Percentiles rank a stretch among this genome's conserved stretches.
These are phyloP conservation scores for Podaxis carcinomalis DNA, from an alignment of 768 basidiomycete species.

Conservation along the genomic window DNA sequence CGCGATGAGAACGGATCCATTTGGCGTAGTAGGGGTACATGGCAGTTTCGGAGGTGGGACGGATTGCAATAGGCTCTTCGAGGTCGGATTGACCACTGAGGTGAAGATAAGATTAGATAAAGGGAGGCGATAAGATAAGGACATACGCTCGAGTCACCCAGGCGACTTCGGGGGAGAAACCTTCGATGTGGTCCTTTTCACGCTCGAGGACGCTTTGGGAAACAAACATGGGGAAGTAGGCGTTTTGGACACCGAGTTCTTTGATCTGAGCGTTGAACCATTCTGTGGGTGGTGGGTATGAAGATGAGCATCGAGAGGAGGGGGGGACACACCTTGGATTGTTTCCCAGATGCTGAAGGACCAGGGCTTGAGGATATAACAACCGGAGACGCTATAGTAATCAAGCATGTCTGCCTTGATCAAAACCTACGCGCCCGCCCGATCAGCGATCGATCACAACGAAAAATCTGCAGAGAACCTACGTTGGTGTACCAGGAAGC, in stretches of 20 bases:
- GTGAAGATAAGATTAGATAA: constrained; percentile 1
- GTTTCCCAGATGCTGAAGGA: constrained; percentile 96
- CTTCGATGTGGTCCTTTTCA: constrained; percentile 98
- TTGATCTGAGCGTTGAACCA: constrained; percentile 96
- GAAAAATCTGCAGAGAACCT: constrained; percentile 19
- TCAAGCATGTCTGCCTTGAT: constrained; percentile 99
- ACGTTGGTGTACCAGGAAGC: constrained; percentile 92
- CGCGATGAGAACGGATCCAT: constrained; percentile 97
- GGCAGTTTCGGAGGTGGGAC: constrained; percentile 96
- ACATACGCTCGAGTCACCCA: constrained; percentile 97
- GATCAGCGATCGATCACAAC: constrained; percentile 8
- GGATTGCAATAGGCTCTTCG: constrained; percentile 96
- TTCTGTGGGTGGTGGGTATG: constrained; percentile 35
- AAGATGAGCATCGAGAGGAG: neutral
- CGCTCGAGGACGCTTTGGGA: constrained; percentile 88
- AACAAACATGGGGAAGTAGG: constrained; percentile 99
- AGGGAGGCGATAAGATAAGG: neutral
- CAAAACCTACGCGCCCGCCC: constrained; percentile 59
- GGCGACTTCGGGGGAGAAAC: constrained; percentile 99
- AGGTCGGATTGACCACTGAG: constrained; percentile 85
- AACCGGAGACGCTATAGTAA: constrained; percentile 98
- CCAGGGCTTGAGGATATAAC: constrained; percentile 98
- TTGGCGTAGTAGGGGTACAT: constrained; percentile 99
- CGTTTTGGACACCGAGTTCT: constrained; percentile 92
- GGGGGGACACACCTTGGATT: constrained; percentile 67